Conservation (phyloP, 2,329 filamentous ascomycete genomes). For the Dissoconium aciculare region DNA sequence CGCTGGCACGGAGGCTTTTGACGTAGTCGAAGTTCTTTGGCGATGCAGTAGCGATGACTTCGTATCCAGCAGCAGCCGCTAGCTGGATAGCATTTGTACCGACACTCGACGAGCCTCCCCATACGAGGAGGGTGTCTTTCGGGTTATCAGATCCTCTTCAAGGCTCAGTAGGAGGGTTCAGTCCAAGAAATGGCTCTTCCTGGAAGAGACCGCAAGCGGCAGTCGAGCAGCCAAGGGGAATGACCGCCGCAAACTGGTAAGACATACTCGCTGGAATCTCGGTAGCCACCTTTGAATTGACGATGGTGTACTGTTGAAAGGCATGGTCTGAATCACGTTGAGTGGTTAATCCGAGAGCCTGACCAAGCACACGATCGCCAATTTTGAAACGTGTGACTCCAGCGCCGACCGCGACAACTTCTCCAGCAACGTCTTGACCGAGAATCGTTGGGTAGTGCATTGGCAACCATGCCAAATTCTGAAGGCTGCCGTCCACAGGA, state of each 20-base stretch:
- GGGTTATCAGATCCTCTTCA: no score
- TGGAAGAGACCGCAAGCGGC: slow-evolving; percentile 31
- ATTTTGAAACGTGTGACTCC: slow-evolving; percentile 22
- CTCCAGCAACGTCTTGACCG: slow-evolving; percentile 26
- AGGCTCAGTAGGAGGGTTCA: slow-evolving; percentile 25
- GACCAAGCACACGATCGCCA: slow-evolving; percentile 23
- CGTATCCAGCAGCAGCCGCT: slow-evolving; percentile 22
- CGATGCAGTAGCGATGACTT: slow-evolving; percentile 22
- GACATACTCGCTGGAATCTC: slow-evolving; percentile 27
- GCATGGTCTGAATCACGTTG: slow-evolving; percentile 14
- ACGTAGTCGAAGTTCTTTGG: slow-evolving; percentile 22
- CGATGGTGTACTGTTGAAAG: slow-evolving; percentile 25
- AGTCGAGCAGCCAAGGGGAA: slow-evolving; percentile 32
- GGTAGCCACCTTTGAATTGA: slow-evolving; percentile 20
- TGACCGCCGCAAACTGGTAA: slow-evolving; percentile 27
- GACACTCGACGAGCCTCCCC: slow-evolving; percentile 25
- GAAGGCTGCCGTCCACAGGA: slow-evolving; percentile 27
- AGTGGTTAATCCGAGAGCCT: slow-evolving; percentile 14
- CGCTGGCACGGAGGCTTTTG: slow-evolving; percentile 18
- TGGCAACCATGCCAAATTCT: slow-evolving; percentile 22
- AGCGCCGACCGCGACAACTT: slow-evolving; percentile 23
- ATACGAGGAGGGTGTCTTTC: slow-evolving; percentile 29
- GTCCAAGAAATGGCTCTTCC: slow-evolving; percentile 21
- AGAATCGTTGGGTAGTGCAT: slow-evolving; percentile 24
- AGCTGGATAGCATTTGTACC: slow-evolving; percentile 24